Base-by-base conservation (phyloP, 345 rosid species). In the Syzygium jambos region DNA sequence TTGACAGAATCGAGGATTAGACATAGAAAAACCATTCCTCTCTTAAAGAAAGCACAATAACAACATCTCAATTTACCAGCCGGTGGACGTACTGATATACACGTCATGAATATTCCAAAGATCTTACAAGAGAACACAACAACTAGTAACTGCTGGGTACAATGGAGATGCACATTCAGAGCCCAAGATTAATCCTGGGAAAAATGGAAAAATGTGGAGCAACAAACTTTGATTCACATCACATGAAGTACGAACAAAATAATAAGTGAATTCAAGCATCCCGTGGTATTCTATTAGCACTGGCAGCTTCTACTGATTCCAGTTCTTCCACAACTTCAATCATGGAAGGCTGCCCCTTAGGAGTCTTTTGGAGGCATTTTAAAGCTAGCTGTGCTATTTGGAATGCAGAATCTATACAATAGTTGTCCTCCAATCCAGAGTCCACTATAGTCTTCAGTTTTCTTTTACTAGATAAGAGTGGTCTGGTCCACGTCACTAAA, bases 361-460 rank as follows among this genome's bases (percentile, higher is more conserved):
- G 87, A 52, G 23, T 41, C 13, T 3, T 3, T 16, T 46, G 52
- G 43, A 88, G 84, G 53, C 87, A 88, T 73, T 17, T 9, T 49
- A 85, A 19, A 54, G 87, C 78, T 52, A 88, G 87, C 43, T 6
- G 83, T 10, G 78, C 89, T 16, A 88, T 46, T 49, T 77, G 43
- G 16, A 34, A 8, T 22, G 89, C 87, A 55, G 54, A 57, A 23
- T 51, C 38, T 12, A 46, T 21, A 12, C 78, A 63, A 78, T 88
- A 88, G 29, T 85, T 85, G 7, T 78, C 87, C 29, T 55, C 55
- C 38, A 88, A 63, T 54, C 55, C 49, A 17, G 87, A 63, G 84
- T 88, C 87, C 89, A 46, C 49, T 65, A 84, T 34, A n/a, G 86
- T 73, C 25, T 23, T 30, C 5, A 87, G 13, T 34, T 54, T 88